Evolutionary conservation across 805 yeast genomes (phyloP), one percentile per base, ranked within the genome.

Genomic region (Nematodospora valgi): DNA sequence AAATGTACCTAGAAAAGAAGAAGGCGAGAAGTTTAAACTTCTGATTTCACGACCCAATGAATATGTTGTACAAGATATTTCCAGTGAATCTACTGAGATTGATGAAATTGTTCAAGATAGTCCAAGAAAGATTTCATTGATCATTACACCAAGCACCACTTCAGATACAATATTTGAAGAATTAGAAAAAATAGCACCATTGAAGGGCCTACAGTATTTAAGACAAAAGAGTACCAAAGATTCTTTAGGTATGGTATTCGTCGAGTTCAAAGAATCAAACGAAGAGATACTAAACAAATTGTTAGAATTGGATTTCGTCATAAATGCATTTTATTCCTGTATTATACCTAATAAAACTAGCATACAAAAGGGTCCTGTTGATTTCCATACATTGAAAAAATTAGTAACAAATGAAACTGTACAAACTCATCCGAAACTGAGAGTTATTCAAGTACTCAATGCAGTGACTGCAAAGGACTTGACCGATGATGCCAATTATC

Each of bases 391-490:
- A 3, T 52, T 73, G 15, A 56, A 58, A 24, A 49, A 57, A 7
- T 51, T 70, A 35, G 73, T 61, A 4, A 51, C 51, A 23, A 62
- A 62, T 41, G 64, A 66, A 44, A 41, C 50, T 24, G 68, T 62
- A 4, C 44, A 61, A 1, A 49, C 56, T 6, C 68, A 62, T 26
- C 57, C 65, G 2, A 64, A 59, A 39, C 72, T 65, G 71, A 68
- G 54, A 11, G 86, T 84, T 1, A 51, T 89, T 6, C 78, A 82
- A 37, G 57, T 88, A 4, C 54, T 85, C 23, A 89, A 88, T 49
- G 62, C 78, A 30, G 69, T 86, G 1, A 72, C 82, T 2, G 72
- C 81, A 1, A 76, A 77, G 23, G 94, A 85, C 43, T 57, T 86
- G 35, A 56, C 69, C 14, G 76, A 76, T 27, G 75, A 69, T 17